These are phyloP conservation scores for Fusarium virguliforme DNA, from an alignment of 2,329 filamentous ascomycete species.

Conservation along the genomic window DNA sequence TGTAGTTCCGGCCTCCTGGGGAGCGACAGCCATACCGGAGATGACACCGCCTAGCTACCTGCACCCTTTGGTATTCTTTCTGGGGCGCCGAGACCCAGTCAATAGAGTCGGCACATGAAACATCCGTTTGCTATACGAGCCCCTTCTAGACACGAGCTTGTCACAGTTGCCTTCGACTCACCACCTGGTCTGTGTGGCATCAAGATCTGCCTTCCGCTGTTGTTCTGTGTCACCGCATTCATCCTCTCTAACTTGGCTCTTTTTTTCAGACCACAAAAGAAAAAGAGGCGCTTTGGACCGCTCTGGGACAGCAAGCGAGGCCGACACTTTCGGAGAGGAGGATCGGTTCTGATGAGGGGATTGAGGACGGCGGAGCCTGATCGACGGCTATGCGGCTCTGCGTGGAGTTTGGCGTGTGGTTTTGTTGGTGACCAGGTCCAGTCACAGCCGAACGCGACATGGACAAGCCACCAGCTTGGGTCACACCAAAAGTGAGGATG, in stretches of 20 bases:
- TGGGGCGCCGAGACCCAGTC: too few species aligned
- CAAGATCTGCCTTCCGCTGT: background rate
- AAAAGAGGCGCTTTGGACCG: background rate
- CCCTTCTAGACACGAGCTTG: background rate
- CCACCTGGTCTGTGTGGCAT: background rate
- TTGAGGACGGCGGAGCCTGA: background rate
- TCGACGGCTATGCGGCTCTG: background rate
- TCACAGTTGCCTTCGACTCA: background rate
- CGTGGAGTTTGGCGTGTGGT: background rate
- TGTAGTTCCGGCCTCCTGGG: too few species aligned
- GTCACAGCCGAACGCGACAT: background rate
- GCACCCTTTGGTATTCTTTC: too few species aligned
- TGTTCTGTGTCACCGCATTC: background rate
- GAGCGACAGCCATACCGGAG: too few species aligned
- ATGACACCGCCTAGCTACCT: too few species aligned
- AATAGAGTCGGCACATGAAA: background rate
- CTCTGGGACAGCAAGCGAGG: background rate
- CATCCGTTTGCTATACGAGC: background rate
- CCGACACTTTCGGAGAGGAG: background rate
- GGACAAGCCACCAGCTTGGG: background rate
- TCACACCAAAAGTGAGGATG: background rate
- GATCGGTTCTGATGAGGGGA: background rate
- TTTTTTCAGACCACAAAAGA: constrained; percentile 1
- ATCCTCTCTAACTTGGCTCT: background rate
- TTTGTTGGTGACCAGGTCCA: background rate